Conservation (phyloP, 371 early-diverging fungal species). For the Circinella minor region DNA sequence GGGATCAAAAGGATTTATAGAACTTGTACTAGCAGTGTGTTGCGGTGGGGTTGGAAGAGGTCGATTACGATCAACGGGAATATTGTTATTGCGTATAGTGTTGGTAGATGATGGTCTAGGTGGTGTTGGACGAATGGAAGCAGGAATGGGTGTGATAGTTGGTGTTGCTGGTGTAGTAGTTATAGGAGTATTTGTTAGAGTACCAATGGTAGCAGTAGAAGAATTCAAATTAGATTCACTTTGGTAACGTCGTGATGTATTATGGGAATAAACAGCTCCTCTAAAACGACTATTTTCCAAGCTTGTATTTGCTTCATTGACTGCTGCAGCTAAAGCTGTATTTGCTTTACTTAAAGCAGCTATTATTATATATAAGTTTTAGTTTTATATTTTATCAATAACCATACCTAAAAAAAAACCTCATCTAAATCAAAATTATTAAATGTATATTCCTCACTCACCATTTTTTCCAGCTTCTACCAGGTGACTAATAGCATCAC, state of each 20-base stretch:
- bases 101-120: not conserved
- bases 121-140: not conserved
- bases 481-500: not conserved
- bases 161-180: not conserved
- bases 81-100: not conserved
- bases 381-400: no score
- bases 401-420: no score
- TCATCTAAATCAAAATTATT: no score
- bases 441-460: not conserved
- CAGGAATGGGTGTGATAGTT: not conserved
- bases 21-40: not conserved
- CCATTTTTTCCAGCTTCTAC: not conserved
- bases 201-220: not conserved
- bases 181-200: not conserved
- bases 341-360: no score
- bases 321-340: not conserved
- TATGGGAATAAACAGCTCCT: not conserved
- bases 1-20: slow-evolving; percentile 4
- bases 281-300: not conserved
- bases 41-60: slow-evolving; percentile 5
- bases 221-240: not conserved
- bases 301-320: not conserved
- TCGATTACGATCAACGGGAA: slow-evolving; percentile 1
- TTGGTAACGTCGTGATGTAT: not conserved
- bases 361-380: no score